These are phyloP conservation scores for Pascua sp. DNA, from an alignment of 1,284 basidiomycete species.

Conservation along the genomic window DNA sequence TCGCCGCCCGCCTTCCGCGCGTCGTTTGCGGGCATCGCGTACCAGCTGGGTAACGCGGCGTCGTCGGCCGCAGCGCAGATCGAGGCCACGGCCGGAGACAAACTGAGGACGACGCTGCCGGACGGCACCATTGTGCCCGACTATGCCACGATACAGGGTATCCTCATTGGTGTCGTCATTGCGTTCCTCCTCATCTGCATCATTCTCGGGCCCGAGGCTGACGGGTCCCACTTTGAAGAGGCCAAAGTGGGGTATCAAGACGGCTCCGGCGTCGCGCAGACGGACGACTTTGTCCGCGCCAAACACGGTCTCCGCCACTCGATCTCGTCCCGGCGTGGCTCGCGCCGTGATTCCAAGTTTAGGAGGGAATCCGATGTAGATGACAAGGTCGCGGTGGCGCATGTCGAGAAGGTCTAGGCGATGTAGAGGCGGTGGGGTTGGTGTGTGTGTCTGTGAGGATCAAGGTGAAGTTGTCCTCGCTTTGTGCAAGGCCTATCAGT, in stretches of 20 bases:
- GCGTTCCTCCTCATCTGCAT: slow-evolving; percentile 49
- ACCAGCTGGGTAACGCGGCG: slow-evolving; percentile 72
- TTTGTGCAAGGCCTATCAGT: no score
- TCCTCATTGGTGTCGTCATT: slow-evolving; percentile 66
- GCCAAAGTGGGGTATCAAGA: slow-evolving; percentile 73
- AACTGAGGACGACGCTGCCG: slow-evolving; percentile 40
- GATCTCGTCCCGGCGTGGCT: no score
- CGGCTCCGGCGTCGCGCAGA: slow-evolving; percentile 60
- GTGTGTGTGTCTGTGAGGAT: no score
- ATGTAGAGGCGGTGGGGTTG: no score
- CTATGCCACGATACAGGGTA: slow-evolving; percentile 81
- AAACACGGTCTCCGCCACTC: background rate
- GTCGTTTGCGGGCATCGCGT: slow-evolving; percentile 86
- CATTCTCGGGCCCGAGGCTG: slow-evolving; percentile 55
- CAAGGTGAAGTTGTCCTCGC: no score
- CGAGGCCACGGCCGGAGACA: slow-evolving; percentile 67
- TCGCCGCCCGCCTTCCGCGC: slow-evolving; percentile 83
- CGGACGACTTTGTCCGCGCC: slow-evolving; percentile 21
- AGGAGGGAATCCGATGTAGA: no score
- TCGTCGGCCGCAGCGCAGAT: slow-evolving; percentile 85
- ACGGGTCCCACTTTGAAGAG: slow-evolving; percentile 77
- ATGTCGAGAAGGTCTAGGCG: no score
- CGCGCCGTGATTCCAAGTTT: no score
- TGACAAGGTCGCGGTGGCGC: no score
- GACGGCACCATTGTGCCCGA: slow-evolving; percentile 53